Conservation (phyloP, 1,139 yeast genomes). For the Magnusiomyces sp. region DNA sequence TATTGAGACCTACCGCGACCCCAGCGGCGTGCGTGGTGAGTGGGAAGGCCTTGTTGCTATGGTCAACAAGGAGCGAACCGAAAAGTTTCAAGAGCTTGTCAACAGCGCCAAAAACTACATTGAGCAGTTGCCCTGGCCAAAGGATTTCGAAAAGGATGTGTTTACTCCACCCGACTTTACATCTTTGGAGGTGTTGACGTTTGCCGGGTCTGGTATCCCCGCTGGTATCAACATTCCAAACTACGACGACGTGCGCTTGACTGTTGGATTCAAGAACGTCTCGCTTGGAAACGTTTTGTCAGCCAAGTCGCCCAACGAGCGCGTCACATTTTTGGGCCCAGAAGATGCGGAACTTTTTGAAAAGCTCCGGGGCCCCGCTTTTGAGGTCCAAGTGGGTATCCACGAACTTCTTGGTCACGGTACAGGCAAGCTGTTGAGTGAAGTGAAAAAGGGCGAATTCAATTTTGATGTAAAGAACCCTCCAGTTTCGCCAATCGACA, state of each 20-base stretch:
- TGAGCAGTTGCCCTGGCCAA: conserved; percentile 65
- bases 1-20: conserved; percentile 87
- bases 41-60: conserved; percentile 93
- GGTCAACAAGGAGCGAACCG: conserved; percentile 81
- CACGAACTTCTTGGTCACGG: conserved; percentile 93
- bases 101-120: conserved; percentile 58
- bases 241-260: conserved; percentile 79
- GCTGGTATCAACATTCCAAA: conserved; percentile 92
- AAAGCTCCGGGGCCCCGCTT: conserved; percentile 71
- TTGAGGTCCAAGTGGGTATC: conserved; percentile 88
- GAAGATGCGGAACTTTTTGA: conserved; percentile 50
- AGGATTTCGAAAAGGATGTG: conserved; percentile 66
- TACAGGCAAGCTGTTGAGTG: conserved; percentile 70
- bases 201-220: conserved; percentile 85
- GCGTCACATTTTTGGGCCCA: conserved; percentile 55
- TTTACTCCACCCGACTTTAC: conserved; percentile 91
- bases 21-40: conserved; percentile 86
- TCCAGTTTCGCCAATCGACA: conserved; percentile 46
- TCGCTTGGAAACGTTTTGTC: conserved; percentile 77
- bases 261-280: conserved; percentile 79
- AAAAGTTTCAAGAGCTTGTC: conserved; percentile 65
- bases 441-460: conserved; percentile 52
- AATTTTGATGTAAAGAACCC: conserved; percentile 58
- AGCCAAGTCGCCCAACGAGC: conserved; percentile 64
- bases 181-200: conserved; percentile 78